Conservation (phyloP, 768 basidiomycete species). For the Rhizopogon salebrosus region DNA sequence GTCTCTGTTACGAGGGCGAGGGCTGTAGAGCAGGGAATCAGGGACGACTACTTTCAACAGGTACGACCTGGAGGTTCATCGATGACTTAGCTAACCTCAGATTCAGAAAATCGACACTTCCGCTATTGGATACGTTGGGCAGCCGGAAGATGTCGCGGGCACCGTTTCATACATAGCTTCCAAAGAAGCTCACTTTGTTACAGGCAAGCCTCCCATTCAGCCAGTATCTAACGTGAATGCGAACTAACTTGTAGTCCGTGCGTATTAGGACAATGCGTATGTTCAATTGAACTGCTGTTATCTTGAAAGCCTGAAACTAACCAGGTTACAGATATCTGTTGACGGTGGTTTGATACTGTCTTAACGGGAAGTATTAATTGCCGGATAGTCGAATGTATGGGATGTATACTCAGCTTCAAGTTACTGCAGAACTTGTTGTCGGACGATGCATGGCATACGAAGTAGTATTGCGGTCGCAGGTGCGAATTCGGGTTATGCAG, state of each 20-base stretch:
- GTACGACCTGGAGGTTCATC: background rate
- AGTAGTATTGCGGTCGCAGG: no score
- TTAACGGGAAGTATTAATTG: background rate
- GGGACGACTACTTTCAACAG: background rate
- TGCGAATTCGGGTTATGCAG: no score
- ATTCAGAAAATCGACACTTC: background rate
- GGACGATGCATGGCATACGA: no score
- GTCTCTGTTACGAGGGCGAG: background rate
- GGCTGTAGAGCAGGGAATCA: background rate
- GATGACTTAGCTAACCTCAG: background rate
- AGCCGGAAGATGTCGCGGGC: conserved; percentile 30
- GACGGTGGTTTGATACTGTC: conserved; percentile 13
- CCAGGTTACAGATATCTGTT: conserved; percentile 10
- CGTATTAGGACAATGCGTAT: conserved; percentile 19
- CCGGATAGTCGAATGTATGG: background rate
- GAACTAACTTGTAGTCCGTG: background rate
- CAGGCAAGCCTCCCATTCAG: conserved; percentile 17
- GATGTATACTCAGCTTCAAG: no score
- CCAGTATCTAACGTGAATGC: no score
- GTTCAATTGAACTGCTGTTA: background rate
- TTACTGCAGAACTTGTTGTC: no score
- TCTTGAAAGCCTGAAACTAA: background rate
- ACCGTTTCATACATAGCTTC: conserved; percentile 34
- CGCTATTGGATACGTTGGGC: conserved; percentile 12
- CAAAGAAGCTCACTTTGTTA: conserved; percentile 31